Evolutionary conservation across 148 eudicot species (phyloP), one percentile per base, ranked within the genome.

Genomic region (Cornus florida): DNA sequence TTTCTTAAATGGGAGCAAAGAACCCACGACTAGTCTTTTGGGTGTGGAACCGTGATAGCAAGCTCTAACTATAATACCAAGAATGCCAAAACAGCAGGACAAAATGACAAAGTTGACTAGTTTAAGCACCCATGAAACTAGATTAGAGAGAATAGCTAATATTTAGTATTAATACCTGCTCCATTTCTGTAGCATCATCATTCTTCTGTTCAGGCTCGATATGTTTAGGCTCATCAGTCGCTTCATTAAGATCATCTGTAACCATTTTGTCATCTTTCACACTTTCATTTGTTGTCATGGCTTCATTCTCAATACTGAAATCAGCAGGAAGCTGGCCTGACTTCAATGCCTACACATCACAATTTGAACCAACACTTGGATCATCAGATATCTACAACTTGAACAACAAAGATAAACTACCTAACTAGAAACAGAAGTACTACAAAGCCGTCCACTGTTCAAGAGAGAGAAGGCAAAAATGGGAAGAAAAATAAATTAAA

Each of bases 291-390:
- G 46, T 79, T 57, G 80, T 76, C 39, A 71, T 75, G 56, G 72
- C 81, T 46, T 86, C 92, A 73, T 23, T 16, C 46, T 86, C 91
- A n/a, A 91, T 86, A 82, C 75, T 84, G 50, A 96, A 78, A 83
- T 96, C 97, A 35, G 89, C 92, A 67, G 99, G 99, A 86, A 96
- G 91, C 88, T 91, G 90, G 64, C 99, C 99, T 0, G 97, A 88
- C 81, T 90, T 88, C 75, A 94, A 78, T 69, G 91, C 95, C 98
- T 94, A 80, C 72, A 67, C 71, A 76, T 20, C n/a, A 57, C 73
- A 71, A 68, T 43, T 65, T 71, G 75, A 50, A 64, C 76, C 72
- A 84, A 46, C 16, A 60, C n/a, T 23, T 76, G 72, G 43, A 39
- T 31, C 31, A 59, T 50, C n/a, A 76, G 78, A 72, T 79, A 38